Evolutionary conservation across 805 yeast species (phyloP).

Genomic region (Lipomyces sp.): DNA sequence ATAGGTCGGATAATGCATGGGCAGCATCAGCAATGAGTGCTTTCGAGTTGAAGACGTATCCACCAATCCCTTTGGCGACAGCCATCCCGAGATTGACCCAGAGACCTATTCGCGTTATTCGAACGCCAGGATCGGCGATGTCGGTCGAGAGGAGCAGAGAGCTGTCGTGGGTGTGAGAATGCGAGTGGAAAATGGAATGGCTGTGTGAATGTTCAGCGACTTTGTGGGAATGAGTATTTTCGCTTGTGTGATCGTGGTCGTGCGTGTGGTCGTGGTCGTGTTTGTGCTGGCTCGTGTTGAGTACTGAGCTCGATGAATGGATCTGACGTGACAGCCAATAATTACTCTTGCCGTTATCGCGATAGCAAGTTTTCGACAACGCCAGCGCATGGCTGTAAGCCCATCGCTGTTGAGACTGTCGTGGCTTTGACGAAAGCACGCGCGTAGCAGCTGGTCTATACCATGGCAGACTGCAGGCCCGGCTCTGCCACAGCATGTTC

Average conservation of each 20-base stretch:
- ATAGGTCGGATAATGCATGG: conserved; percentile 87
- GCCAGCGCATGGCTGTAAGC: conserved; percentile 3
- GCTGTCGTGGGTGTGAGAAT: conserved; percentile 28
- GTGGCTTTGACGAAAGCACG: background rate
- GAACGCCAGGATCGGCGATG: conserved; percentile 77
- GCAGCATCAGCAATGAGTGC: conserved; percentile 93
- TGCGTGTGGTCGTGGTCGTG: conserved; percentile 11
- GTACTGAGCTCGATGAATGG: background rate
- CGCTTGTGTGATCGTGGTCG: conserved; percentile 6
- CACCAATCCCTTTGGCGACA: conserved; percentile 83
- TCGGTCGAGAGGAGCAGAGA: conserved; percentile 45
- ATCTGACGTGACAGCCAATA: background rate
- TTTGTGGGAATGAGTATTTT: conserved; percentile 15
- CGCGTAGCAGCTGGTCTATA: background rate
- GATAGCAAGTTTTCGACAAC: background rate
- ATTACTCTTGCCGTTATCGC: background rate
- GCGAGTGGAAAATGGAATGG: conserved; percentile 33
- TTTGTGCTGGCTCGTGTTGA: background rate
- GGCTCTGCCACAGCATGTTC: background rate
- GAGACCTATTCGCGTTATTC: conserved; percentile 91
- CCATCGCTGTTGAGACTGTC: conserved; percentile 6
- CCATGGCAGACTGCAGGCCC: background rate
- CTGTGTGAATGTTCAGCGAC: conserved; percentile 22
- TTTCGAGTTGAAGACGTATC: conserved; percentile 90
- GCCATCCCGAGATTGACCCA: conserved; percentile 86